These are phyloP conservation scores for Stenogyne calaminthoides DNA, from an alignment of 305 asterid genomes.

Conservation along the genomic window DNA sequence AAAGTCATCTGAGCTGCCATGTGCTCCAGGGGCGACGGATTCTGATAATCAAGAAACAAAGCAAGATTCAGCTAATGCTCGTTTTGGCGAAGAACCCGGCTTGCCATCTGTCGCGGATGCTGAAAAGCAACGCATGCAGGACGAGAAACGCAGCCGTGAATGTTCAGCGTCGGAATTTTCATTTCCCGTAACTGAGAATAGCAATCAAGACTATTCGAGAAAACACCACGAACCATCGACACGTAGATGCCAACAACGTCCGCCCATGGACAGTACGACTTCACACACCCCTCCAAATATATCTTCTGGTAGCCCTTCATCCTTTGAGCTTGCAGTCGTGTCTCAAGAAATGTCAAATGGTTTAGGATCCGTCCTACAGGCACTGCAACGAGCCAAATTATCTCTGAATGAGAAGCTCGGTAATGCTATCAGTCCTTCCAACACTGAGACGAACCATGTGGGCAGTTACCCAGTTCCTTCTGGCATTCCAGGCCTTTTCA, in stretches of 20 bases:
- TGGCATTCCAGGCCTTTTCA: slow-evolving; percentile 60
- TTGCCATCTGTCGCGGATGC: slow-evolving; percentile 30
- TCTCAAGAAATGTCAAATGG: slow-evolving; percentile 43
- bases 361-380: slow-evolving; percentile 65
- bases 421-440: slow-evolving; percentile 29
- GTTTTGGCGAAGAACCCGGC: slow-evolving; percentile 27
- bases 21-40: slow-evolving; percentile 27
- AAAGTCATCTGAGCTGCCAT: slow-evolving; percentile 44
- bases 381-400: slow-evolving; percentile 67
- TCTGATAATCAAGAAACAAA: slow-evolving; percentile 40
- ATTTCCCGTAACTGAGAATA: slow-evolving; percentile 40
- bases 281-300: slow-evolving; percentile 24
- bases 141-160: slow-evolving; percentile 36
- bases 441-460: slow-evolving; percentile 28
- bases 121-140: slow-evolving; percentile 28
- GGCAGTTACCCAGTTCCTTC: slow-evolving; percentile 49
- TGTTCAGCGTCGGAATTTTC: slow-evolving; percentile 49
- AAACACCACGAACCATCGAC: slow-evolving; percentile 31
- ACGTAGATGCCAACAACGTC: background rate
- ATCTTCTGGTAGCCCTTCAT: slow-evolving; percentile 34
- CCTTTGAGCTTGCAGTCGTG: slow-evolving; percentile 48
- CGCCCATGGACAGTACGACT: background rate
- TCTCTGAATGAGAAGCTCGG: slow-evolving; percentile 59
- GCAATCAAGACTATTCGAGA: slow-evolving; percentile 30
- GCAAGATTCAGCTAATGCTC: slow-evolving; percentile 26